phyloP scores from a whole-genome alignment of 805 yeast genomes.

The Ogataea neopini region DNA sequence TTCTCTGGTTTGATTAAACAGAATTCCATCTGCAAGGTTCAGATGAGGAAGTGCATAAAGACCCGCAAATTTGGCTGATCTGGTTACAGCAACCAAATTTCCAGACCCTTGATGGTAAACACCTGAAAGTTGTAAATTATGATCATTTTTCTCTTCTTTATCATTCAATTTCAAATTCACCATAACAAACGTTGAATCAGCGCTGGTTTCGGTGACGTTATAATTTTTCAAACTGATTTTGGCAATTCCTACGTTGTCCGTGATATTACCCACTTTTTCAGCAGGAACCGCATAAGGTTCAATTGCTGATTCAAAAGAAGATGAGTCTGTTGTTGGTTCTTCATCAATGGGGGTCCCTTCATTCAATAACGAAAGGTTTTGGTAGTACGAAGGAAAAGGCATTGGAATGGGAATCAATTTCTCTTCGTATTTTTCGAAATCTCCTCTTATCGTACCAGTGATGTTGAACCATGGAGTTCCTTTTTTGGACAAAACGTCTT shows the following conservation, averaged over 20 bases:
- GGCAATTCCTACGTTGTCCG: conserved; percentile 28
- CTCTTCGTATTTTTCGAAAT: conserved; percentile 31
- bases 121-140: conserved; percentile 54
- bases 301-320: conserved; percentile 13
- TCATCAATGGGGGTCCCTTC: conserved; percentile 15
- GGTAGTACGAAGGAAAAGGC: conserved; percentile 34
- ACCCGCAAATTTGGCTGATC: conserved; percentile 66
- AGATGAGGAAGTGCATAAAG: conserved; percentile 62
- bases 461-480: conserved; percentile 42
- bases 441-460: conserved; percentile 49
- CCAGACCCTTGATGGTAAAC: conserved; percentile 70
- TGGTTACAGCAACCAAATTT: conserved; percentile 55
- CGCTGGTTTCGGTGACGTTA: conserved; percentile 12
- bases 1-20: conserved; percentile 47
- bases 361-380: conserved; percentile 24
- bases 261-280: conserved; percentile 28
- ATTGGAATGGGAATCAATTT: conserved; percentile 27
- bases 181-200: conserved; percentile 36
- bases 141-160: conserved; percentile 47
- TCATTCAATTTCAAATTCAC: conserved; percentile 40
- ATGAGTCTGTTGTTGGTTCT: conserved; percentile 19
- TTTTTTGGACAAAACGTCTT: conserved; percentile 7
- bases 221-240: conserved; percentile 22
- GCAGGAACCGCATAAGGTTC: conserved; percentile 8
- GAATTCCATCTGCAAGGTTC: conserved; percentile 38